These are phyloP conservation scores for Sugiyamaella sp. DNA, from an alignment of 1,139 yeast genomes.

Conservation along the genomic window DNA sequence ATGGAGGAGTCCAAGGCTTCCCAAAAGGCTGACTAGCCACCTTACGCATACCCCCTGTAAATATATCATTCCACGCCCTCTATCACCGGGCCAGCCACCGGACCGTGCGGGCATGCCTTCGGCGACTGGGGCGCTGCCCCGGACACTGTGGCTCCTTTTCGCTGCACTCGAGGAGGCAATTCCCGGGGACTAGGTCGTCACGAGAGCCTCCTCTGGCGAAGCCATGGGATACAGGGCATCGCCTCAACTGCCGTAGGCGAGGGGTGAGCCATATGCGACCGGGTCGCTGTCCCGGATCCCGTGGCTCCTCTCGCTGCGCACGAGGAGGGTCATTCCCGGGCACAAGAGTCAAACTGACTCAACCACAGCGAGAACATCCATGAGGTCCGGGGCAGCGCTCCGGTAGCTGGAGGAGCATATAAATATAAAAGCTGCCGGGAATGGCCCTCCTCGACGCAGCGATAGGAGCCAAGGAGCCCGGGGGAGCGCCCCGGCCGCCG, in stretches of 20 bases:
- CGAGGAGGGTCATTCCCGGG: no score
- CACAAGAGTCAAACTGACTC: no score
- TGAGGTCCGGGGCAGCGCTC: background rate
- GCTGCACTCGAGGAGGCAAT: constrained; percentile 9
- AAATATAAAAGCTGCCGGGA: background rate
- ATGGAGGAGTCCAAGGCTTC: constrained; percentile 26
- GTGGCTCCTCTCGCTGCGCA: constrained; percentile 5
- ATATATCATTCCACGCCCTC: background rate
- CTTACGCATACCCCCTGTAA: constrained; percentile 6
- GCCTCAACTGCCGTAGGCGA: background rate
- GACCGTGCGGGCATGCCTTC: background rate
- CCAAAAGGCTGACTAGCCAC: background rate
- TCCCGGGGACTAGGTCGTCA: no score
- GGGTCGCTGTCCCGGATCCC: constrained; percentile 16
- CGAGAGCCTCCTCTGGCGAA: no score
- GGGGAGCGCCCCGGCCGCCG: constrained; percentile 4
- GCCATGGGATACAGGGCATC: no score
- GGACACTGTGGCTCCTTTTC: constrained; percentile 8
- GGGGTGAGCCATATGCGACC: constrained; percentile 8
- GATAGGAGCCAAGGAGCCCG: background rate
- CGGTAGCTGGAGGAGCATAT: background rate
- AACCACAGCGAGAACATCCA: background rate
- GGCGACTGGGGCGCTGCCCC: constrained; percentile 18
- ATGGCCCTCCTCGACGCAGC: background rate
- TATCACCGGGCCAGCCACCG: background rate